Evolutionary conservation across 164 flowering plant species (phyloP), one percentile per base, ranked within the genome.

Genomic region (Buxus sempervirens): DNA sequence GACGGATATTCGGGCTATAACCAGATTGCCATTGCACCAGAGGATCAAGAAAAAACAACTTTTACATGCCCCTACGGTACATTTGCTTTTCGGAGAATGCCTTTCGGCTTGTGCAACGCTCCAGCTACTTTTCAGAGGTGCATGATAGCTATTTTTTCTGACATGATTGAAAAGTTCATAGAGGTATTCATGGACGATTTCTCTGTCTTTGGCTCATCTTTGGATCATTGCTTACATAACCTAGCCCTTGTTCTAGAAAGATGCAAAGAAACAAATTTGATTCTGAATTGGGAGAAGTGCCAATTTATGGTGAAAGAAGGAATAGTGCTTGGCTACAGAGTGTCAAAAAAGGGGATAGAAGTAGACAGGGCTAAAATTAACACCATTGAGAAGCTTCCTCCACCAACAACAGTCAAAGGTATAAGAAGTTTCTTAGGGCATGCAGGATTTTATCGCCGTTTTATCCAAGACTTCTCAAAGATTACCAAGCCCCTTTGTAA

Each of bases 281-380:
- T 45, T 15, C 51, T 45, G 1, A 45, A 45, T 15, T 45, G 13
- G 51, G 51, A 45, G 51, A 45, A 45, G 51, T 45, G 51, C 18
- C 51, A 64, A 27, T 64, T 64, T 25, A 67, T 67, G 70, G 63
- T 67, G 0, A 1, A 58, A 10, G 25, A 67, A 42, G 63, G 54
- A 18, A 53, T 42, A 1, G 21, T 58, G 28, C 57, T 22, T 20
- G 28, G 42, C n/a, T 22, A 14, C 12, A 10, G n/a, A 54, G 45
- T 54, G 2, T 25, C 56, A 2, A 1, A 2, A 14, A 42, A 42
- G 2, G 38, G 28, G 0, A 24, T 41, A 5, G 51, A 45, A 15
- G 51, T 45, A 5, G 51, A 45, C 12, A 6, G 51, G 12, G 51
- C 51, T 10, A 45, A 45, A 10, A 45, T 45, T 45, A 15, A 6